These are phyloP conservation scores for Mycena galopus DNA, from an alignment of 768 basidiomycete species.

Conservation along the genomic window DNA sequence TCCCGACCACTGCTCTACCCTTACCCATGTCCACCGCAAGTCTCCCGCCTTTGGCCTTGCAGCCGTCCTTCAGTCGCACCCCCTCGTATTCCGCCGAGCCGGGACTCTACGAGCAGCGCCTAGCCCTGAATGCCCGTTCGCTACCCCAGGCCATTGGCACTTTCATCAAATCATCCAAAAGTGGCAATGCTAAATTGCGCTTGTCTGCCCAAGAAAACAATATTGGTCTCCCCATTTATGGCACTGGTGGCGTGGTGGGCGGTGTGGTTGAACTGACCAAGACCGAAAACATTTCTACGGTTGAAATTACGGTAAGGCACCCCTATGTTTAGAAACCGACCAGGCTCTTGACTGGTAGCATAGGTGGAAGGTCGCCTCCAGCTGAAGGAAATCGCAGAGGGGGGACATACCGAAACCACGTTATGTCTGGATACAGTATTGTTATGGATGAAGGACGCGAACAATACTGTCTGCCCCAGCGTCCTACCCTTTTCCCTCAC, in stretches of 20 bases:
- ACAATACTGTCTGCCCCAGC: conserved; percentile 61
- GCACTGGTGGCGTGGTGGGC: conserved; percentile 61
- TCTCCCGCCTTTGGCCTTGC: conserved; percentile 62
- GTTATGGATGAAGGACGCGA: conserved; percentile 70
- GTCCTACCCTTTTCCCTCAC: conserved; percentile 66
- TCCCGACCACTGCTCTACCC: not conserved
- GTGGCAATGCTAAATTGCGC: conserved; percentile 64
- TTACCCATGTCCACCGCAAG: conserved; percentile 68
- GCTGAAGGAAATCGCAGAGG: conserved; percentile 75
- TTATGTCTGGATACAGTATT: conserved; percentile 65
- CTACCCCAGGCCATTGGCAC: conserved; percentile 57
- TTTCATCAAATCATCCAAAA: conserved; percentile 72
- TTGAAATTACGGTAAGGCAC: conserved; percentile 71
- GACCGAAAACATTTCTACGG: conserved; percentile 66
- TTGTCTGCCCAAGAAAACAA: conserved; percentile 67
- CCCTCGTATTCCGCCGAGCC: conserved; percentile 70
- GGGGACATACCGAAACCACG: conserved; percentile 66
- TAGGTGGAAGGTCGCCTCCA: conserved; percentile 74
- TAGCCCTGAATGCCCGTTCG: conserved; percentile 59
- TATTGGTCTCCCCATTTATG: conserved; percentile 69
- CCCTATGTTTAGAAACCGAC: conserved; percentile 16
- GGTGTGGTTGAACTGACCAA: conserved; percentile 70
- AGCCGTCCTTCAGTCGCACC: conserved; percentile 50
- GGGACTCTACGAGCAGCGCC: conserved; percentile 63
- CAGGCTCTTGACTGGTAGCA: conserved; percentile 14